These are phyloP conservation scores for Holtermannia corniformis DNA, from an alignment of 768 basidiomycete species.

Conservation along the genomic window DNA sequence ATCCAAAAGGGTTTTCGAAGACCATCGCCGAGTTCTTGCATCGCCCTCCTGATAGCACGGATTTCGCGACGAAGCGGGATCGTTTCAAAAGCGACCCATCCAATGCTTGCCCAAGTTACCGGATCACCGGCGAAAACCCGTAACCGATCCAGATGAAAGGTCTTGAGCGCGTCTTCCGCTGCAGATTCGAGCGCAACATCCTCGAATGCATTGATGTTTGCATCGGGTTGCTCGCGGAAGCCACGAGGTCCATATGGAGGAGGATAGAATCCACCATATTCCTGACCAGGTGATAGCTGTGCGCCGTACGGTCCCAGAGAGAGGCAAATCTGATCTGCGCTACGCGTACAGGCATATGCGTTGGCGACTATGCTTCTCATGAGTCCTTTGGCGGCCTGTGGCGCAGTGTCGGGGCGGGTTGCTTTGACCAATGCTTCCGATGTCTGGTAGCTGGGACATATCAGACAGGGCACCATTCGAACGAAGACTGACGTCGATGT, in stretches of 20 bases:
- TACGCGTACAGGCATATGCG: background rate
- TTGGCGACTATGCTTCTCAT: conserved; percentile 11
- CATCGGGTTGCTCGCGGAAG: background rate
- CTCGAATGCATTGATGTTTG: conserved; percentile 13
- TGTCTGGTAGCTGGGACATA: conserved; percentile 22
- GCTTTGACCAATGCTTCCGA: conserved; percentile 2
- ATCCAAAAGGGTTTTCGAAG: conserved; percentile 65
- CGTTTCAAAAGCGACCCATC: conserved; percentile 68
- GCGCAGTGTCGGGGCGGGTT: conserved; percentile 25
- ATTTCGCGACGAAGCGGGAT: conserved; percentile 61
- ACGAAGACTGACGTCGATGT: conserved; percentile 54
- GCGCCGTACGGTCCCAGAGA: conserved; percentile 70
- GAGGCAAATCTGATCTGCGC: conserved; percentile 47
- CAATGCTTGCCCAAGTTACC: conserved; percentile 50
- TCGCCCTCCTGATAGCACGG: conserved; percentile 55
- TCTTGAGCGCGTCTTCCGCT: conserved; percentile 46
- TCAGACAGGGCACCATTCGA: conserved; percentile 1
- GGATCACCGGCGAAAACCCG: conserved; percentile 48
- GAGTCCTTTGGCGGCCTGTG: conserved; percentile 2
- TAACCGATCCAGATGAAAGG: conserved; percentile 59
- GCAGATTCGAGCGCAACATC: background rate
- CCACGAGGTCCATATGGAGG: conserved; percentile 57
- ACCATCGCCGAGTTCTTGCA: conserved; percentile 43
- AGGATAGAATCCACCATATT: conserved; percentile 66
- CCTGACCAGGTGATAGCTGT: conserved; percentile 52